Evolutionary conservation across 176 grass and related monocot species (phyloP).

Genomic region (Pontederia paniculata): DNA sequence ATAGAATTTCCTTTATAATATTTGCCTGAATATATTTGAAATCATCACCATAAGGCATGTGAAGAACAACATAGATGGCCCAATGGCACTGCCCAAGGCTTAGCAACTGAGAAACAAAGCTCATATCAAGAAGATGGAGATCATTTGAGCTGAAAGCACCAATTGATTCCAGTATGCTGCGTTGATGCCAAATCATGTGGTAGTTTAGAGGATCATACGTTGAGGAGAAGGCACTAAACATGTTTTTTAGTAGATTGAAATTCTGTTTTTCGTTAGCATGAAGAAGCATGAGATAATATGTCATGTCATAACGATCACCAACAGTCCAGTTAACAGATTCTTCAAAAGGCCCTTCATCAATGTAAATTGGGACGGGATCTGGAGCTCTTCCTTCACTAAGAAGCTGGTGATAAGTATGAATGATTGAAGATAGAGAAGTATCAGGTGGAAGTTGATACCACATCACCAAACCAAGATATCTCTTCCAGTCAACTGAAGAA

Average conservation of each 20-base stretch:
- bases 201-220: constrained; percentile 79
- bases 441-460: constrained; percentile 77
- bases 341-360: constrained; percentile 83
- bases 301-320: constrained; percentile 67
- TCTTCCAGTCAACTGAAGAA: constrained; percentile 82
- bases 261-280: constrained; percentile 54
- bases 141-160: constrained; percentile 61
- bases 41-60: constrained; percentile 56
- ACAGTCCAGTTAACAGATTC: constrained; percentile 42
- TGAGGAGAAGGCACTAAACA: constrained; percentile 87
- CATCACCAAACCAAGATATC: constrained; percentile 79
- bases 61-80: constrained; percentile 86
- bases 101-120: constrained; percentile 75
- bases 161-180: constrained; percentile 78
- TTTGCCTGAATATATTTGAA: constrained; percentile 67
- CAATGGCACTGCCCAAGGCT: constrained; percentile 75
- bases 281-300: constrained; percentile 95
- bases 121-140: constrained; percentile 80
- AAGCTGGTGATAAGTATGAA: constrained; percentile 64
- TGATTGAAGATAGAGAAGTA: constrained; percentile 45
- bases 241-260: constrained; percentile 53
- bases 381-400: constrained; percentile 65
- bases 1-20: constrained; percentile 67
- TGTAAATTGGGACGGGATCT: constrained; percentile 79
- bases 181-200: constrained; percentile 97